Conservation (phyloP, 2,329 filamentous ascomycete species). For the Coccinonectria pachysandricola region DNA sequence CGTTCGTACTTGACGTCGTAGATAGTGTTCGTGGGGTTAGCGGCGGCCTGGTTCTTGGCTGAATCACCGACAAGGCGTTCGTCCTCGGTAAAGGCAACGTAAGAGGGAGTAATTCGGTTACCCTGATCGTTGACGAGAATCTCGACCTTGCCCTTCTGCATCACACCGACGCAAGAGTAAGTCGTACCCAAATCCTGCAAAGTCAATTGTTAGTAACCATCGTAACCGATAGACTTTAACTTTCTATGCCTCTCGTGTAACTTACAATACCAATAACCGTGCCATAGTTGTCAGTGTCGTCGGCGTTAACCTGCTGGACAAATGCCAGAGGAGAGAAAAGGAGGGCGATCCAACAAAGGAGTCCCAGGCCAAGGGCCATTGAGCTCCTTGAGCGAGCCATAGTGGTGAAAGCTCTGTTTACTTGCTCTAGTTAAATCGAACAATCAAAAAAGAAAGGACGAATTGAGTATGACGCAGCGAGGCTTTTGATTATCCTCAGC, state of each 20-base stretch:
- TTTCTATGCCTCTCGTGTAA: too few species aligned
- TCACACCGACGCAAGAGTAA: conserved; percentile 84
- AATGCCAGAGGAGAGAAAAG: conserved; percentile 83
- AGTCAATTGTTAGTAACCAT: conserved; percentile 10
- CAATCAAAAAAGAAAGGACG: conserved; percentile 13
- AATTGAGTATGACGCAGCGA: conserved; percentile 18
- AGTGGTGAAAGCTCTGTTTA: conserved; percentile 16
- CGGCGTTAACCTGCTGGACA: conserved; percentile 63
- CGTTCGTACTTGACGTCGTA: conserved; percentile 74
- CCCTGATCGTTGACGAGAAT: conserved; percentile 95
- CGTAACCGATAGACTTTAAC: too few species aligned
- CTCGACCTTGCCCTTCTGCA: conserved; percentile 90
- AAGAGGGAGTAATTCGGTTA: conserved; percentile 92
- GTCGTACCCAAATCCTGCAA: conserved; percentile 73
- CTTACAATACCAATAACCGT: conserved; percentile 85
- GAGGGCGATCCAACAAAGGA: conserved; percentile 84
- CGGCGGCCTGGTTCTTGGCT: conserved; percentile 87
- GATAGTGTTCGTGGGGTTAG: conserved; percentile 67
- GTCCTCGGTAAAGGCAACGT: conserved; percentile 93
- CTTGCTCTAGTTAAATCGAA: conserved; percentile 14
- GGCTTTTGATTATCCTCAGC: conserved; percentile 18
- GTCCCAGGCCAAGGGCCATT: conserved; percentile 72
- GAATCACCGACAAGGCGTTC: conserved; percentile 96
- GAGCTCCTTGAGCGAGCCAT: conserved; percentile 54
- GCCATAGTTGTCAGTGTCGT: conserved; percentile 69